Evolutionary conservation across 2,329 filamentous ascomycete species (phyloP), one percentile per base, ranked within the genome.

Genomic region (Paracoccidioides brasiliensis): DNA sequence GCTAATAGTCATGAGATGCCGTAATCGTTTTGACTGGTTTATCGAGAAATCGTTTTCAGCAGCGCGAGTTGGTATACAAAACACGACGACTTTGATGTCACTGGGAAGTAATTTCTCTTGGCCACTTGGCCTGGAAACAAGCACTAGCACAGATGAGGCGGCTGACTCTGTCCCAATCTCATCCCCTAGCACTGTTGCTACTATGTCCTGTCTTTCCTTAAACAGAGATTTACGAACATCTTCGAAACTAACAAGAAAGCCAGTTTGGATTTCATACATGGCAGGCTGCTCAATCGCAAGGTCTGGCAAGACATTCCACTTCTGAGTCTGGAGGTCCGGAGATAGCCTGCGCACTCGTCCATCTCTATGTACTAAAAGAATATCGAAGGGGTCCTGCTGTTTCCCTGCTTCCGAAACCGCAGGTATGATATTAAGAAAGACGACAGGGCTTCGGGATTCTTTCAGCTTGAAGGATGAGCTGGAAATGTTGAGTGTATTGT

Each of bases 331-430:
- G 10, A 75, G 58, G 56, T 75, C 70, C 3, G 68, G 61, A 12
- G 72, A 66, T 46, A 76, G 64, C 44, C 69, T 66, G 9, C 70
- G 69, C 15, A 76, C 60, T 51, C 61, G 65, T 28, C 75, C 75
- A 61, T 77, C 70, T 56, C 70, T 62, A 54, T 76, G 72, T 12
- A 76, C 68, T 9, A 67, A 65, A 15, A 76, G 53, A 7, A 76
- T 62, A 59, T 72, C 70, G 42, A 71, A 72, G 0, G 66, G 55
- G 10, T 68, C 67, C 5, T 60, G 56, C 38, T 66, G 62, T n/a
- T 61, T 61, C 5, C 63, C 63, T 8, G 64, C 60, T 10, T 55
- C 60, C 15, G 56, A 55, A 15, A 40, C 59, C 9, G 63, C 65
- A 4, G 70, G 69, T n/a, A 72, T 62, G 44, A 71, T 66, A 9